These are phyloP conservation scores for Fremontodendron californicum DNA, from an alignment of 345 rosid species.

Conservation along the genomic window DNA sequence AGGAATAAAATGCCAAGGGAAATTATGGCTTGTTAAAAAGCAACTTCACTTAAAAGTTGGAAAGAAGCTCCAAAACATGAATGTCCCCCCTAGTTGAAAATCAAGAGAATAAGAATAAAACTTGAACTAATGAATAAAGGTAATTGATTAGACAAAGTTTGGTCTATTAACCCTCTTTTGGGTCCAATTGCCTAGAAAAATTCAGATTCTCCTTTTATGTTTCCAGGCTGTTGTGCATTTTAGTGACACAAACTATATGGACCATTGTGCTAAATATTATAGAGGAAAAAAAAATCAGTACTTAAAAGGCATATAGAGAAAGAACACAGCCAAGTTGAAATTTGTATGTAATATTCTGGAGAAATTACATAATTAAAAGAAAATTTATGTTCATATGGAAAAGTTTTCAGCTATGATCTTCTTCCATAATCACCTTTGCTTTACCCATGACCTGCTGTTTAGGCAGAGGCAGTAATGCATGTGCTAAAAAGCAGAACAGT, in stretches of 20 bases:
- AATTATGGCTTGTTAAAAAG: background rate
- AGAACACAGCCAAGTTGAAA: background rate
- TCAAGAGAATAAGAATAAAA: slow-evolving; percentile 34
- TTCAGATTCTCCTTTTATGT: slow-evolving; percentile 30
- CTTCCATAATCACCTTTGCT: background rate
- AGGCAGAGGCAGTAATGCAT: background rate
- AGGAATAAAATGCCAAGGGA: slow-evolving; percentile 2
- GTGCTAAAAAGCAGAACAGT: too few relatives aligned
- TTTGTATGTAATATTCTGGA: background rate
- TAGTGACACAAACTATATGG: slow-evolving; percentile 16
- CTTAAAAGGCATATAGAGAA: background rate
- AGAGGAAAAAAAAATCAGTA: background rate
- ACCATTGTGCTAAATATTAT: background rate
- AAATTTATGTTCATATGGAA: slow-evolving; percentile 10
- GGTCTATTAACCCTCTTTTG: slow-evolving; percentile 16
- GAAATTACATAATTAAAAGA: slow-evolving; percentile 1
- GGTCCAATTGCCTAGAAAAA: slow-evolving; percentile 21
- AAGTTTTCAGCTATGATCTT: background rate
- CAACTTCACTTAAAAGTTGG: background rate
- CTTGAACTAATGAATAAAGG: background rate
- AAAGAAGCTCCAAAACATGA: background rate
- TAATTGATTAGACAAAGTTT: slow-evolving; percentile 24
- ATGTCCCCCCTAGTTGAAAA: slow-evolving; percentile 32
- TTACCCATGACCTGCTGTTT: background rate
- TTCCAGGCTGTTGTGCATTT: slow-evolving; percentile 26